Conservation (phyloP, 176 grass and related monocot genomes). For the Lolium perenne region DNA sequence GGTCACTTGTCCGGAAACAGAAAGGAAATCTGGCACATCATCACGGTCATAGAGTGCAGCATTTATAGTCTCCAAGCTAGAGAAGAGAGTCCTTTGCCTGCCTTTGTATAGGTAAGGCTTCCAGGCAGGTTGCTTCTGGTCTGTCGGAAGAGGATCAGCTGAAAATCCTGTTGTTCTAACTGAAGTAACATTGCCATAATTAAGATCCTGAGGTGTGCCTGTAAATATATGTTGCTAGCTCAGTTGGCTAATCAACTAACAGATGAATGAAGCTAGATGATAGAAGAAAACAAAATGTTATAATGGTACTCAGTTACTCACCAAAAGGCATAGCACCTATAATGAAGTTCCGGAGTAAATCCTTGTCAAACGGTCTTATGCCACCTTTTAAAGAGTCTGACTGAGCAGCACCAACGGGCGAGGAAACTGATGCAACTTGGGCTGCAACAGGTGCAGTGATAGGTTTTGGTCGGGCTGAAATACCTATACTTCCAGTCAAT, state of each 20-base stretch:
- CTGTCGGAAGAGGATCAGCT: constrained; percentile 65
- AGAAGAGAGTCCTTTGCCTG: constrained; percentile 76
- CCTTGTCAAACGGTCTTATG: constrained; percentile 82
- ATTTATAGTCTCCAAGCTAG: constrained; percentile 73
- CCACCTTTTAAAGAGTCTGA: constrained; percentile 72
- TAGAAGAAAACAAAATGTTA: constrained; percentile 25
- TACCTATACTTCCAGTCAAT: constrained; percentile 95
- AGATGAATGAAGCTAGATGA: constrained; percentile 34
- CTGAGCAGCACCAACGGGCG: constrained; percentile 53
- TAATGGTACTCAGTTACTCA: constrained; percentile 63
- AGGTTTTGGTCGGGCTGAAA: constrained; percentile 73
- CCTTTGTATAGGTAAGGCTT: constrained; percentile 94
- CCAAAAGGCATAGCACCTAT: constrained; percentile 95
- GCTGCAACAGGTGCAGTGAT: constrained; percentile 69
- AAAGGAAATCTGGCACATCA: constrained; percentile 90
- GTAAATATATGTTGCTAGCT: constrained; percentile 34
- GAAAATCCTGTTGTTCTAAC: constrained; percentile 79
- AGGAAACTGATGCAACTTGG: constrained; percentile 58
- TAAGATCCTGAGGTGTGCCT: constrained; percentile 94
- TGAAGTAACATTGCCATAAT: constrained; percentile 70
- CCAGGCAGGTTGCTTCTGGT: constrained; percentile 93
- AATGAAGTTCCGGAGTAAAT: constrained; percentile 74
- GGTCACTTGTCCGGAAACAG: constrained; percentile 88
- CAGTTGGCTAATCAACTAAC: constrained; percentile 30
- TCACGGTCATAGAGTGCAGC: constrained; percentile 95